phyloP scores from a whole-genome alignment of 352 stramenopile species.

The Phytopythium cucurbitacearum region DNA sequence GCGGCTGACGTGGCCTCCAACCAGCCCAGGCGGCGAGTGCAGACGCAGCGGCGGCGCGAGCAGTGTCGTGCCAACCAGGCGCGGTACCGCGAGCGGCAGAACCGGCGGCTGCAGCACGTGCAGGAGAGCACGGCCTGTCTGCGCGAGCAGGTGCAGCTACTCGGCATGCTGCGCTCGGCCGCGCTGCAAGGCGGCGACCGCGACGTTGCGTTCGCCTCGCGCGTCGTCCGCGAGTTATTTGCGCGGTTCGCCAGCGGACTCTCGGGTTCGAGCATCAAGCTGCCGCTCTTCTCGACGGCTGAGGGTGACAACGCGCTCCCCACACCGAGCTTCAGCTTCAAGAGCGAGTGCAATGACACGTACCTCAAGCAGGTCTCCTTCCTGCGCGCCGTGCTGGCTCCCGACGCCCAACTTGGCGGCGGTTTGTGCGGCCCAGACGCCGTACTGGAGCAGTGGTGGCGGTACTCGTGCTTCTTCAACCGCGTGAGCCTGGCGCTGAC shows the following conservation, averaged over 20 bases:
- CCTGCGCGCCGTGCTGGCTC: conserved; percentile 25
- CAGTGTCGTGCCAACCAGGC: conserved; percentile 58
- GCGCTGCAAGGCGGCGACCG: conserved; percentile 18
- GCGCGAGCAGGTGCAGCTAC: conserved; percentile 28
- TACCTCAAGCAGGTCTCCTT: conserved; percentile 32
- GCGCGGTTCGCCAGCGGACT: conserved; percentile 26
- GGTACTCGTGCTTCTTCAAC: conserved; percentile 27
- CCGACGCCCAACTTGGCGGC: conserved; percentile 27
- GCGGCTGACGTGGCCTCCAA: background rate
- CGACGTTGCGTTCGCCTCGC: conserved; percentile 10
- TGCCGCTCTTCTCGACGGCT: background rate
- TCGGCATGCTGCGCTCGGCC: conserved; percentile 24
- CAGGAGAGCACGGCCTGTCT: conserved; percentile 27
- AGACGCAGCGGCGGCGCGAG: conserved; percentile 42
- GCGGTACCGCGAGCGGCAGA: conserved; percentile 51
- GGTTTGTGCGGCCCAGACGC: conserved; percentile 16
- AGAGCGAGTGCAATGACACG: conserved; percentile 2
- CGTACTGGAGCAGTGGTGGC: conserved; percentile 32
- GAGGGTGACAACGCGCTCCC: background rate
- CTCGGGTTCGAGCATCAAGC: conserved; percentile 4
- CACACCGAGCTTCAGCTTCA: background rate
- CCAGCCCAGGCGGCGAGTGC: conserved; percentile 20
- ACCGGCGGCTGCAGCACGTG: conserved; percentile 22
- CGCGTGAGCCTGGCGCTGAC: conserved; percentile 29
- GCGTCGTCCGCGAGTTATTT: conserved; percentile 33